Evolutionary conservation across 805 yeast species (phyloP).

Genomic region (Candida multigemmis): DNA sequence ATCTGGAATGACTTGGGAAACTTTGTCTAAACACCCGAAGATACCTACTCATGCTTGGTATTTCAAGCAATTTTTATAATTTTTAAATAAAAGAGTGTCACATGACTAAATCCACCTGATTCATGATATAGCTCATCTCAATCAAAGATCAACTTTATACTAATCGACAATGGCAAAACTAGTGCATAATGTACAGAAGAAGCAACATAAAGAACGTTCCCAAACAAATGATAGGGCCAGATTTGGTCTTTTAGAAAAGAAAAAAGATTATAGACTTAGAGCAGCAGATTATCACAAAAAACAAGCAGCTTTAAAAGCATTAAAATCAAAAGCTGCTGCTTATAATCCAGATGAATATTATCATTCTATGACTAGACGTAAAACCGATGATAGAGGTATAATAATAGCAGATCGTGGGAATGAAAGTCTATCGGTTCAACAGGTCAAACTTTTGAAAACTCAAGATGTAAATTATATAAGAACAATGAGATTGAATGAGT

Average conservation of each 20-base stretch:
- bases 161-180: slow-evolving; percentile 54
- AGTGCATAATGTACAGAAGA: slow-evolving; percentile 89
- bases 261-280: slow-evolving; percentile 43
- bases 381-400: slow-evolving; percentile 65
- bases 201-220: slow-evolving; percentile 91
- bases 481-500: slow-evolving; percentile 65
- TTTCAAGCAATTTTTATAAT: background rate
- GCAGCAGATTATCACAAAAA: slow-evolving; percentile 51
- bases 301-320: slow-evolving; percentile 56
- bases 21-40: background rate
- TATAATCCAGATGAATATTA: slow-evolving; percentile 94
- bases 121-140: slow-evolving; percentile 1
- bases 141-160: background rate
- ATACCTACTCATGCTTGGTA: background rate
- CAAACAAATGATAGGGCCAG: slow-evolving; percentile 69
- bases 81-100: no score
- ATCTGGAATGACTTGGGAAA: background rate
- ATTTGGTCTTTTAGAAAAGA: slow-evolving; percentile 87
- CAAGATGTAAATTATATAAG: slow-evolving; percentile 86
- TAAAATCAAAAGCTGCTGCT: slow-evolving; percentile 61
- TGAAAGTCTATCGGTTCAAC: slow-evolving; percentile 57
- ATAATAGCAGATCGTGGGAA: slow-evolving; percentile 56
- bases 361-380: slow-evolving; percentile 76
- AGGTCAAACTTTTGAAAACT: slow-evolving; percentile 74
- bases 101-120: no score